phyloP scores from a whole-genome alignment of 1,284 basidiomycete species.

The Serendipita sp. region DNA sequence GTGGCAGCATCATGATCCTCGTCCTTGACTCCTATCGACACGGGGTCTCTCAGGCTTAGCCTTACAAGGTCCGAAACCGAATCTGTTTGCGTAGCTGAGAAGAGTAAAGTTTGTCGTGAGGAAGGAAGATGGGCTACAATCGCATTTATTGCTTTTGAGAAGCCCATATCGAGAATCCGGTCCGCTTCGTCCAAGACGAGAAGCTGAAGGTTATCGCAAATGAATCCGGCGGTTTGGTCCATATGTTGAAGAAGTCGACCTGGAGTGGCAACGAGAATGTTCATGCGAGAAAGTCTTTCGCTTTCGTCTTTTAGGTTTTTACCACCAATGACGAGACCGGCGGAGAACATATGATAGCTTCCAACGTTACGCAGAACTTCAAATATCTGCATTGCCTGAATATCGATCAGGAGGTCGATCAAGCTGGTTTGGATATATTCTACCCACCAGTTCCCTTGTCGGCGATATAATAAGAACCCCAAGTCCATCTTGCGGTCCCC shows the following conservation, averaged over 20 bases:
- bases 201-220: constrained; percentile 77
- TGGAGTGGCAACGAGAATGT: constrained; percentile 93
- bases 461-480: constrained; percentile 92
- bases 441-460: constrained; percentile 74
- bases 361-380: constrained; percentile 89
- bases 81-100: constrained; percentile 92
- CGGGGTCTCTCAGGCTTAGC: constrained; percentile 75
- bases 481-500: constrained; percentile 73
- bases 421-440: neutral
- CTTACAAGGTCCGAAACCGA: constrained; percentile 83
- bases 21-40: constrained; percentile 56
- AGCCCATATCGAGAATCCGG: constrained; percentile 93
- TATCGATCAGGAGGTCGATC: constrained; percentile 8
- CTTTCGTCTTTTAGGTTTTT: constrained; percentile 92
- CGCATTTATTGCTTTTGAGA: constrained; percentile 77
- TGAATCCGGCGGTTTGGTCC: constrained; percentile 95
- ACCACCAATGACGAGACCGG: constrained; percentile 91
- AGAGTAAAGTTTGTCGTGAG: constrained; percentile 84
- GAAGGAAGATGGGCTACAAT: constrained; percentile 78
- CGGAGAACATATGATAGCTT: constrained; percentile 81
- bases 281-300: constrained; percentile 83
- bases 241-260: constrained; percentile 92
- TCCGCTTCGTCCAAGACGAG: constrained; percentile 98
- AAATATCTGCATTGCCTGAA: constrained; percentile 89
- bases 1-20: constrained; percentile 31